Percentiles rank a stretch among this genome's conserved stretches.
Evolutionary conservation across 2,329 filamentous ascomycete genomes (phyloP).

Genomic region (Coniochaeta sp.): DNA sequence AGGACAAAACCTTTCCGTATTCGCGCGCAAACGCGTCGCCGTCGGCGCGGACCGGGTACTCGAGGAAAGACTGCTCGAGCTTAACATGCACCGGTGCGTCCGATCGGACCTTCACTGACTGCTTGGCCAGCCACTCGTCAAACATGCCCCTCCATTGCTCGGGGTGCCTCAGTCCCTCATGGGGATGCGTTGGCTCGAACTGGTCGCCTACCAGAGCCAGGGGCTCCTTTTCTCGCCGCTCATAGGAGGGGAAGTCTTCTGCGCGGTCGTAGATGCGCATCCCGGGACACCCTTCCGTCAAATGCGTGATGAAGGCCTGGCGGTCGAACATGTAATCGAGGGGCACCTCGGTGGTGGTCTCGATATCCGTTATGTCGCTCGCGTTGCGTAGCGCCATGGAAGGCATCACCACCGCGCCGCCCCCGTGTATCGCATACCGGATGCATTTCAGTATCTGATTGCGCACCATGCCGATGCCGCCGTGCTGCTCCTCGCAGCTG

Average conservation of each 20-base stretch:
- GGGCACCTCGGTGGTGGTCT: slow-evolving; percentile 18
- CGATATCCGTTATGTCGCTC: slow-evolving; percentile 21
- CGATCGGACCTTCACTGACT: slow-evolving; percentile 9
- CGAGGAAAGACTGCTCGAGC: slow-evolving; percentile 25
- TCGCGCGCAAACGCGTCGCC: slow-evolving; percentile 23
- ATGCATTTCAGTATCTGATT: slow-evolving; percentile 33
- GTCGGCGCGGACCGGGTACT: slow-evolving; percentile 27
- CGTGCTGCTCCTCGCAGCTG: slow-evolving; percentile 29
- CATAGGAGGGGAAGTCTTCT: slow-evolving; percentile 20
- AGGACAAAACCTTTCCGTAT: slow-evolving; percentile 25
- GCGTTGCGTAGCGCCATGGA: slow-evolving; percentile 26
- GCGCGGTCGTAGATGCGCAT: slow-evolving; percentile 19
- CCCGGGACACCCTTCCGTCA: slow-evolving; percentile 19
- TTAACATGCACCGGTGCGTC: slow-evolving; percentile 18
- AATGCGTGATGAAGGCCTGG: slow-evolving; percentile 14
- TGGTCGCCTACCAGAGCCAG: slow-evolving; percentile 20
- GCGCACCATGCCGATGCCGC: slow-evolving; percentile 30
- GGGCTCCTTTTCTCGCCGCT: slow-evolving; percentile 8
- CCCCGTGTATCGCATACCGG: slow-evolving; percentile 29
- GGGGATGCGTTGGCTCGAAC: slow-evolving; percentile 22
- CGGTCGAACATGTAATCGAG: slow-evolving; percentile 22
- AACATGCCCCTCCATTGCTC: slow-evolving; percentile 19
- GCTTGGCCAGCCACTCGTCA: slow-evolving; percentile 18
- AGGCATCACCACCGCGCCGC: slow-evolving; percentile 26
- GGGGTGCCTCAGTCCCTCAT: slow-evolving; percentile 13